Percentiles rank a stretch among this genome's conserved stretches.
These are phyloP conservation scores for Xylaria arbuscula DNA, from an alignment of 2,329 filamentous ascomycete species.

Conservation along the genomic window DNA sequence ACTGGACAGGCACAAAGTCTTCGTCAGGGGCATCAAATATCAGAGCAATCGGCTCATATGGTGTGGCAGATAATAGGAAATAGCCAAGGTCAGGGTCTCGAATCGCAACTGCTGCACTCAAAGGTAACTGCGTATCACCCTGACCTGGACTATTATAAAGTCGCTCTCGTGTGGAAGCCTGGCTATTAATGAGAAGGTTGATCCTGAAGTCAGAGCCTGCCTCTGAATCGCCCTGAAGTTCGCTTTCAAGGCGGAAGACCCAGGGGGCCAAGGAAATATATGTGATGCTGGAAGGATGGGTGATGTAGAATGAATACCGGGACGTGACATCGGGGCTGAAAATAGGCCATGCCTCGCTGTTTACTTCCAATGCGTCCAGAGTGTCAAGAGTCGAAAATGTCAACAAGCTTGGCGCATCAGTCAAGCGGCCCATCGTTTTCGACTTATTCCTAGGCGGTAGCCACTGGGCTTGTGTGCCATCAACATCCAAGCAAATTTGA, in stretches of 20 bases:
- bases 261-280: slow-evolving; percentile 70
- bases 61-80: slow-evolving; percentile 69
- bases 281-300: slow-evolving; percentile 69
- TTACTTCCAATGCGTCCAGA: slow-evolving; percentile 65
- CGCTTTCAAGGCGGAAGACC: slow-evolving; percentile 72
- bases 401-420: slow-evolving; percentile 62
- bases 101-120: slow-evolving; percentile 66
- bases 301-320: slow-evolving; percentile 72
- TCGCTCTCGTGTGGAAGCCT: slow-evolving; percentile 66
- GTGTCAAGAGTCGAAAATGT: slow-evolving; percentile 73
- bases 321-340: slow-evolving; percentile 71
- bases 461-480: slow-evolving; percentile 74
- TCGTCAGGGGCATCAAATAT: slow-evolving; percentile 69
- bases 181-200: slow-evolving; percentile 68
- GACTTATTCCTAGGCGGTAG: slow-evolving; percentile 67
- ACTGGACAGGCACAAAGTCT: slow-evolving; percentile 57
- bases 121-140: slow-evolving; percentile 58
- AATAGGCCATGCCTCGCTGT: slow-evolving; percentile 69
- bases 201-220: slow-evolving; percentile 71
- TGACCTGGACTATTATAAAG: slow-evolving; percentile 64
- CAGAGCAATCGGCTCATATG: slow-evolving; percentile 68
- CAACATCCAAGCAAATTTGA: slow-evolving; percentile 69
- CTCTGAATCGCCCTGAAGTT: slow-evolving; percentile 66
- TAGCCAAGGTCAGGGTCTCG: slow-evolving; percentile 73
- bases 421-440: slow-evolving; percentile 54